Evolutionary conservation across 2,329 filamentous ascomycete species (phyloP), one percentile per base, ranked within the genome.

Genomic region (Fusarium xyrophilum): DNA sequence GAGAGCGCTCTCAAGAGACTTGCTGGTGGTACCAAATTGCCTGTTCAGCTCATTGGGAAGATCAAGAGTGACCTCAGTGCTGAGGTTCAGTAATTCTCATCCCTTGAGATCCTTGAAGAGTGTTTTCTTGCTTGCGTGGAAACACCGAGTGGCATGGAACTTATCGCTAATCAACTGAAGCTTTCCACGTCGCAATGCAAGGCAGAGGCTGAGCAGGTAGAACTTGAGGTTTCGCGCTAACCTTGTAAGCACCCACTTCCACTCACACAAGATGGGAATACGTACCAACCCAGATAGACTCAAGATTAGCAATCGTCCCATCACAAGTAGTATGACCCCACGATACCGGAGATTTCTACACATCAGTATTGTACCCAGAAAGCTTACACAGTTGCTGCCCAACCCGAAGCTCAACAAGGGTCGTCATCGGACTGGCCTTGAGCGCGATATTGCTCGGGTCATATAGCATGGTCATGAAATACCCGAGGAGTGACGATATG

Each of bases 401-500:
- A 4, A 81, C 82, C 39, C 79, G 74, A 8, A 81, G 77, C 63
- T 85, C 83, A 7, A 80, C 77, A 5, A 82, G 58, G 0, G 81
- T 84, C 1, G 81, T 80, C 15, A 83, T 65, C 1, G 82, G 82
- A 42, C 81, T 83, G 2, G 79, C 82, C 60, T 84, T 82, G 0
- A 82, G 68, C 2, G 81, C 75, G 3, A 84, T 79, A 36, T 84
- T 84, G 73, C 84, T 85, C 0, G 82, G 82, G 48, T 84, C 84
- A 60, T 83, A 84, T 27, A 84, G 35, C 82, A 84, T 84, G 0
- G 82, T 82, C 76, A 82, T 82, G 30, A 83, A 80, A 67, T 83
- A 83, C 2, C 82, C 82, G 6, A 83, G 73, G 5, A 83, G 54
- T 2, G 78, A 76, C 0, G 82, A 74, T 79, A 83, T 83, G 47